Conservation (phyloP, 371 early-diverging fungal genomes). For the Syncephalastrum monosporum region DNA sequence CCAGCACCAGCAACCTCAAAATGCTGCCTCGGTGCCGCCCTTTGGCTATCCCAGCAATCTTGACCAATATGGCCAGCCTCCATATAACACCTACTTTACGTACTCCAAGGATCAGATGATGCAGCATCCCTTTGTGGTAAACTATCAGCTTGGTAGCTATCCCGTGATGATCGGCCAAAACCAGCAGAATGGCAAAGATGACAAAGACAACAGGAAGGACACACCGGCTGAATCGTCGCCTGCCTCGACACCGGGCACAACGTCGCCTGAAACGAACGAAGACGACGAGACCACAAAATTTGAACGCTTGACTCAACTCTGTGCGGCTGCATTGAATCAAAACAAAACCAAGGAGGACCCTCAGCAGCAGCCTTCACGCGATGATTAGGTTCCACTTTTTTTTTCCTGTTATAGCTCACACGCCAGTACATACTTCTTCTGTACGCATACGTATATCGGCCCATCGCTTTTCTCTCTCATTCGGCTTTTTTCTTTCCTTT, state of each 20-base stretch:
- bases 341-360: constrained; percentile 2
- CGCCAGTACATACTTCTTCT: too few species aligned
- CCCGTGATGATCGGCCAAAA: constrained; percentile 24
- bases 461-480: constrained; percentile 5
- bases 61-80: constrained; percentile 46
- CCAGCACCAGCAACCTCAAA: constrained; percentile 7
- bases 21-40: constrained; percentile 19
- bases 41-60: constrained; percentile 45
- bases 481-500: constrained; percentile 1
- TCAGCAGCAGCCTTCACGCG: too few species aligned
- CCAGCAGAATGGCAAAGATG: not conserved
- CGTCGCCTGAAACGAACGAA: constrained; percentile 38
- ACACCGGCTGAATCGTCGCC: constrained; percentile 38
- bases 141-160: constrained; percentile 41
- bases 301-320: constrained; percentile 19
- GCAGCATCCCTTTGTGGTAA: constrained; percentile 41
- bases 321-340: constrained; percentile 22
- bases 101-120: constrained; percentile 41
- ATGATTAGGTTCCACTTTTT: too few species aligned
- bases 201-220: constrained; percentile 21
- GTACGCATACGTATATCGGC: not conserved
- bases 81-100: constrained; percentile 37
- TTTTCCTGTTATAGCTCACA: too few species aligned
- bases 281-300: constrained; percentile 17
- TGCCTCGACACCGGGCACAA: constrained; percentile 23